Evolutionary conservation across 331 rosid species (phyloP), one percentile per base, ranked within the genome.

Genomic region (Acacia pycnantha): DNA sequence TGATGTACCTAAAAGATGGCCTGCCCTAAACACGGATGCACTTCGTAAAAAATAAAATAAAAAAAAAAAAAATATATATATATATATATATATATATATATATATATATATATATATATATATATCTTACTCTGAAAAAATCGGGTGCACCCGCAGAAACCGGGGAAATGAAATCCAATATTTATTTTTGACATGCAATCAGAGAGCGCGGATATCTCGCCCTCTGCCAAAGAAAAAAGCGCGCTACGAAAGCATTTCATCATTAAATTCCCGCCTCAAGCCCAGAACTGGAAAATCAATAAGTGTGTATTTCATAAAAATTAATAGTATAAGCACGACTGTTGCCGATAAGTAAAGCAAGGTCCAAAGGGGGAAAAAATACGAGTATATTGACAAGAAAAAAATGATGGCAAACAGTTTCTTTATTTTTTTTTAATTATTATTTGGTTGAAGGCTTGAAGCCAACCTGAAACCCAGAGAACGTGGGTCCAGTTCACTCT

Each of bases 161-260:
- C 86, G 81, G 76, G 78, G 26, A 80, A 82, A 35, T 22, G 26
- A 80, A 82, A 35, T 22, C 68, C 67, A 2, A 15, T 0, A 76
- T 79, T 75, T 14, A 5, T 53, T 58, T 2, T 19, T 15, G 2
- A 6, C 91, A 76, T 73, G 91, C 81, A 86, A 84, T 56, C 37
- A 77, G 40, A 81, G 81, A 58, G 64, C 37, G 64, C 64, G 46
- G 58, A 26, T 46, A 43, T 70, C 47, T 79, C 79, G 79, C 82
- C 12, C 46, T 50, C 46, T 12, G 21, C 67, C 15, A 18, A 69
- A 70, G 4, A 3, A 33, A 69, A 75, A 61, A 29, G 71, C 33
- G 0, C 59, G 53, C 6, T 14, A 15, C 54, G 54, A 21, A 50
- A 50, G 19, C 54, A 50, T 50, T 50, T 50, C 54, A 15, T 50